Evolutionary conservation across 768 basidiomycete species (phyloP).

Genomic region (Psilocybe cyanescens): DNA sequence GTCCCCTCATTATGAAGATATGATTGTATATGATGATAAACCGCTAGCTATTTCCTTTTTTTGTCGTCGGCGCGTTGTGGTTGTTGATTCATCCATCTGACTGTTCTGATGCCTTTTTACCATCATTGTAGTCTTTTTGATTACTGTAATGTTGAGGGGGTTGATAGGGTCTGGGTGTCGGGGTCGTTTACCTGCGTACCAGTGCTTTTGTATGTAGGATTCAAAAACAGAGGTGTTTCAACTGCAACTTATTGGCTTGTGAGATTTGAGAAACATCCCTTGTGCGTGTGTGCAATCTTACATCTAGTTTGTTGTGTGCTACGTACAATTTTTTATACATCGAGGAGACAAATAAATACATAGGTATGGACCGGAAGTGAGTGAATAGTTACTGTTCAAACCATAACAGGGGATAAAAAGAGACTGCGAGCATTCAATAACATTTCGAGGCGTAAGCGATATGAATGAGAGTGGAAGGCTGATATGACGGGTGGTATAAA

Average conservation of each 20-base stretch:
- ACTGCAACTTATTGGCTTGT: constrained; percentile 37
- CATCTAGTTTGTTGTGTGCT: constrained; percentile 5
- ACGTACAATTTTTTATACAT: constrained; percentile 4
- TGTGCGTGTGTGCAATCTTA: neutral
- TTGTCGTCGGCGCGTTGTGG: constrained; percentile 40
- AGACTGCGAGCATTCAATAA: constrained; percentile 5
- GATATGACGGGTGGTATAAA: constrained; percentile 60
- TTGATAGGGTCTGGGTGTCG: constrained; percentile 45
- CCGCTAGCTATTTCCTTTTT: constrained; percentile 18
- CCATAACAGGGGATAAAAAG: neutral
- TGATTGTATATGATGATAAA: constrained; percentile 26
- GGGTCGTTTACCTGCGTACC: constrained; percentile 49
- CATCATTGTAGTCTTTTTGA: constrained; percentile 13
- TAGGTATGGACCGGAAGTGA: neutral
- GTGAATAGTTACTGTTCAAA: neutral
- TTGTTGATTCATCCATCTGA: constrained; percentile 35
- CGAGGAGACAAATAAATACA: neutral
- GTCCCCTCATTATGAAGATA: constrained; percentile 51
- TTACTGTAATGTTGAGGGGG: constrained; percentile 20
- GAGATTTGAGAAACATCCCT: constrained; percentile 5
- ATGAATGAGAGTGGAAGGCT: constrained; percentile 56
- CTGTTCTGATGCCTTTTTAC: constrained; percentile 35
- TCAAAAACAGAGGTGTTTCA: constrained; percentile 51
- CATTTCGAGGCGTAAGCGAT: constrained; percentile 57
- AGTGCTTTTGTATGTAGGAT: constrained; percentile 50